A percentile compares a stretch with the other conserved stretches of the same genome.
Evolutionary conservation across 2,329 filamentous ascomycete species (phyloP).

Genomic region (Aciculosporium take): DNA sequence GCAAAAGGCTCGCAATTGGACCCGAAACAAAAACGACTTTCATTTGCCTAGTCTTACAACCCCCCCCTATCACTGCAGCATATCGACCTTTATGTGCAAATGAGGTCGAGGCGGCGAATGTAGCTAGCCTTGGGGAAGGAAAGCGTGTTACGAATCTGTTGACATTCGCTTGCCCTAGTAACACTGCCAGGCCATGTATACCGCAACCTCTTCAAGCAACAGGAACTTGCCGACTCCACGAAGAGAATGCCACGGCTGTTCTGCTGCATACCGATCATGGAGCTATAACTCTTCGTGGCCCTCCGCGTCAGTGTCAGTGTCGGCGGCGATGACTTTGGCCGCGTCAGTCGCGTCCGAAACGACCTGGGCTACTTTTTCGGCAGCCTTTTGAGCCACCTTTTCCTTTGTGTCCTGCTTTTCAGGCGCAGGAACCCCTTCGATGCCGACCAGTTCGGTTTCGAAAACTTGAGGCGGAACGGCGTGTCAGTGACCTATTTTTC

Average conservation of each 20-base stretch:
- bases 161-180: background rate
- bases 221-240: background rate
- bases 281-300: slow-evolving; percentile 48
- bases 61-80: background rate
- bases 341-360: slow-evolving; percentile 16
- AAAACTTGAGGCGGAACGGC: slow-evolving; percentile 44
- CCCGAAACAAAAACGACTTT: slow-evolving; percentile 37
- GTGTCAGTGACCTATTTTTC: slow-evolving; percentile 7
- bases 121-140: background rate
- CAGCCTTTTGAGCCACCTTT: slow-evolving; percentile 14
- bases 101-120: background rate
- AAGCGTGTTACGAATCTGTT: no score
- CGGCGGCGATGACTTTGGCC: slow-evolving; percentile 36
- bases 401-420: slow-evolving; percentile 11
- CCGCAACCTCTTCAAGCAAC: background rate
- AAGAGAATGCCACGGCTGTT: background rate
- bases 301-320: slow-evolving; percentile 40
- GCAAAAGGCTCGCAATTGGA: slow-evolving; percentile 22
- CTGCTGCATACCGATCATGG: background rate
- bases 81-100: background rate
- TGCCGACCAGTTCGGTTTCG: slow-evolving; percentile 78
- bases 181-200: background rate
- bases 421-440: slow-evolving; percentile 51
- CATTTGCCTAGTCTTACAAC: slow-evolving; percentile 28
- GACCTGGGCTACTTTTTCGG: slow-evolving; percentile 12